Evolutionary conservation across 2,329 filamentous ascomycete species (phyloP), one percentile per base, ranked within the genome.

Genomic region (Rutstroemia sp.): DNA sequence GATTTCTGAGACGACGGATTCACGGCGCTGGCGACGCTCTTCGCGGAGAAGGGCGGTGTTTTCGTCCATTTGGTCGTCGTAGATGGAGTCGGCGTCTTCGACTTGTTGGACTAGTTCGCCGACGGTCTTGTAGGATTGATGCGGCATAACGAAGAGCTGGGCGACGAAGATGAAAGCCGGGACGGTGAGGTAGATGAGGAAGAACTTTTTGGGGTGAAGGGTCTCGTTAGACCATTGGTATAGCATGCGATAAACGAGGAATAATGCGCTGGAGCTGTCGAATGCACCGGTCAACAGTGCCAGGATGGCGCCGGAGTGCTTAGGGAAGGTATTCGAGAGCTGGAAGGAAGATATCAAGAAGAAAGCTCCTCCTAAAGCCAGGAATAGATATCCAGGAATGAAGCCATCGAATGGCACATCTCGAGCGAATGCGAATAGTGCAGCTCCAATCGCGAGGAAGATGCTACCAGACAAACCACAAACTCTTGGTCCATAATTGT

Each of bases 261-360:
- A 92, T 5, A 92, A 71, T 5, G 88, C 88, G 62, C 87, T 90
- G 1, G 88, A 92, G 0, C 88, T 85, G 70, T 95, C 89, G 69
- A 94, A 95, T 4, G 88, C 88, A 5, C 89, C 89, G 0, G 88
- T 92, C 52, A 95, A 73, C 37, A 90, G 77, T 2, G 90, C 88
- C 8, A 95, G 75, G 61, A 95, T 90, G n/a, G 90, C 74, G 1
- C 89, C 89, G 1, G 88, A 88, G 66, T 86, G 80, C 50, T 79
- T 79, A 1, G 89, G 89, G 67, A 95, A 92, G 2, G 89, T 85
- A 70, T 94, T 94, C 41, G 88, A 90, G 41, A 94, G 80, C 69
- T 94, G 89, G 71, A 92, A 92, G 3, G 86, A 88, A 8, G 88
- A 85, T 57, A 94, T 89, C 71, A 90, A 94, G 52, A 89, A 81